Base-by-base conservation (phyloP, 306 rosid genomes). In the Pyrus betulifolia region DNA sequence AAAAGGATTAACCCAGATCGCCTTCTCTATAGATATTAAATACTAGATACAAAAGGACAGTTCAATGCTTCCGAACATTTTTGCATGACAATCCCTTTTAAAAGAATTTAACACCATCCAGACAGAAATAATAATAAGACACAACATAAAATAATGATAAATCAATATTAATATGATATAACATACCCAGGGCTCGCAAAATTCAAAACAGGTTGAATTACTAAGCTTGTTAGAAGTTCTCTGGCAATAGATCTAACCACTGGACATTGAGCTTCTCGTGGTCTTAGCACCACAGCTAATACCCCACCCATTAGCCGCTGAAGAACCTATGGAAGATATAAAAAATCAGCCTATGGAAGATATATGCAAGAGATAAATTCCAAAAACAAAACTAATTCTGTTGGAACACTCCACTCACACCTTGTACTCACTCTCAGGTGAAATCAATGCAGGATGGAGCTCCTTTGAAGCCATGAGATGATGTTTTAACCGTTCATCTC, bases 401-500 rank as follows among this genome's bases (percentile, higher is more conserved):
- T 83, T 59, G 76, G 83, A 86, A 88, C 87, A 79, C 88, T 83
- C 90, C 96, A 91, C 96, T 85, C 99, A 89, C 98, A 96, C 99
- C 99, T 96, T 96, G 97, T 92, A 91, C 99, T 96, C 98, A 89
- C 98, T 92, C 97, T 88, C 99, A 19, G 97, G 91, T 87, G 99
- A 96, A 80, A 88, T 71, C 76, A 96, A 75, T 7, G 99, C 97
- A 33, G 99, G 99, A 87, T 96, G 98, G 71, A 96, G 98, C 93
- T 92, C 98, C 91, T 86, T 91, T 18, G 98, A 88, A 83, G 87
- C 83, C 89, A 89, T 82, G 59, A 96, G 83, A 84, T 92, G 93
- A 74, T 87, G 88, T 83, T 96, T 96, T 80, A 96, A 80, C 83
- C 98, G 92, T 60, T 92, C 97, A 74, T 96, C 98, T 81, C 98